Conservation (phyloP, 176 grass and related monocot genomes). For the Elymus sibiricus region DNA sequence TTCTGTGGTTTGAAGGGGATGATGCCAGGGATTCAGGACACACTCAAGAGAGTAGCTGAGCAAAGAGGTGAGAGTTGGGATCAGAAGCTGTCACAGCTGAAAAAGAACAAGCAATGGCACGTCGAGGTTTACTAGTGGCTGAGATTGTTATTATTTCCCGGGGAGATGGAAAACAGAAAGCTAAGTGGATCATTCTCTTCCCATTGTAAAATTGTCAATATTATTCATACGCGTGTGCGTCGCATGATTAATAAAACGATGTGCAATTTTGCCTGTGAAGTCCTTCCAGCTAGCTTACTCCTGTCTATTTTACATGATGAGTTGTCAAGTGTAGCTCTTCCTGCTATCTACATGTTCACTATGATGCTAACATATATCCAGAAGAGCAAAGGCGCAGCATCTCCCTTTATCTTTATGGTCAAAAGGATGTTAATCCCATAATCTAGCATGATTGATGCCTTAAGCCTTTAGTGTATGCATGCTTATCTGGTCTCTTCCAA, state of each 20-base stretch:
- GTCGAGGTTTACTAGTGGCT: slow-evolving; percentile 70
- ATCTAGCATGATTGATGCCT: slow-evolving; percentile 22
- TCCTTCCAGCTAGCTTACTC: background rate
- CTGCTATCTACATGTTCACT: background rate
- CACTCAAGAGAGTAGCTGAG: slow-evolving; percentile 82
- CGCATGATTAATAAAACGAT: slow-evolving; percentile 25
- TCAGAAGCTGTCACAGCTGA: slow-evolving; percentile 73
- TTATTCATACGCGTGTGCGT: slow-evolving; percentile 26
- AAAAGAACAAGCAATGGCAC: slow-evolving; percentile 97
- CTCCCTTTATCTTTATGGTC: background rate
- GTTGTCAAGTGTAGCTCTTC: background rate
- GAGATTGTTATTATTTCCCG: slow-evolving; percentile 7
- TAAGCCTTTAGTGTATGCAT: background rate
- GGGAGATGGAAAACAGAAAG: background rate
- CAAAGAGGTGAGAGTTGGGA: slow-evolving; percentile 92
- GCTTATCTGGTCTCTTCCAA: background rate
- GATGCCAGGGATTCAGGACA: slow-evolving; percentile 96
- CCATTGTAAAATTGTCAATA: background rate
- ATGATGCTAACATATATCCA: background rate
- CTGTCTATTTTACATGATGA: background rate
- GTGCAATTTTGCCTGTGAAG: background rate
- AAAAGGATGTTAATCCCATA: slow-evolving; percentile 18
- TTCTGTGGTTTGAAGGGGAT: slow-evolving; percentile 95
- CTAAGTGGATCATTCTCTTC: background rate
- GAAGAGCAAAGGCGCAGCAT: background rate